Base-by-base conservation (phyloP, 2,329 filamentous ascomycete species). In the Zymoseptoria passerinii region DNA sequence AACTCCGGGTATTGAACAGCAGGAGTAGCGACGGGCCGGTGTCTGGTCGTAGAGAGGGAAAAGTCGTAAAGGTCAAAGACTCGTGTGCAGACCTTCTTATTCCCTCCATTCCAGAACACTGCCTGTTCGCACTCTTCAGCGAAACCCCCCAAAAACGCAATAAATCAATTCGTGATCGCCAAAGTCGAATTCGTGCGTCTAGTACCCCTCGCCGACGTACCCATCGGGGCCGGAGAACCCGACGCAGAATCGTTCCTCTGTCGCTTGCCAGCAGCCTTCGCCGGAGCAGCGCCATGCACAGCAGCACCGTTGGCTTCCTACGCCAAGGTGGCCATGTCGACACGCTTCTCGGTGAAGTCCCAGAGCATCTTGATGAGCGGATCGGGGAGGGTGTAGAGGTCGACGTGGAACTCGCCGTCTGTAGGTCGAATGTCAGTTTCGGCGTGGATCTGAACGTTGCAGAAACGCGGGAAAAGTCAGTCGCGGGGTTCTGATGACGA, bases 321-420 rank as follows among this genome's bases (percentile, higher is more conserved):
- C 19, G 66, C 61, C 57, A 68, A 35, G 4, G 57, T 58, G 48
- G 56, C 63, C 66, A 73, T 70, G 59, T 73, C 70, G 55, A 72
- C 67, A 55, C 69, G 67, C 59, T 68, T 67, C 52, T 70, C 68
- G 49, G 83, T 83, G 72, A 94, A 95, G 61, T 96, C 92, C 92
- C 92, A 97, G 60, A 99, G 85, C 84, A 90, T 91, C 75, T 94
- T 95, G 72, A 94, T 88, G 44, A 97, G 81, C 28, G 79, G 77
- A 65, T 97, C 94, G 0, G 94, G 92, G 64, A 99, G 84, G n/a
- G 94, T 97, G 77, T 96, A 97, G 59, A 99, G 82, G 71, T 99
- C 94, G 67, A 99, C 92, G 61, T 96, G 94, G 78, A 99, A 99
- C 77, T 99, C 94, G 70, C 94, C 94, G 70, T 92, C 91, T 89